These are phyloP conservation scores for Glycine tomentella DNA, from an alignment of 306 rosid species.

Conservation along the genomic window DNA sequence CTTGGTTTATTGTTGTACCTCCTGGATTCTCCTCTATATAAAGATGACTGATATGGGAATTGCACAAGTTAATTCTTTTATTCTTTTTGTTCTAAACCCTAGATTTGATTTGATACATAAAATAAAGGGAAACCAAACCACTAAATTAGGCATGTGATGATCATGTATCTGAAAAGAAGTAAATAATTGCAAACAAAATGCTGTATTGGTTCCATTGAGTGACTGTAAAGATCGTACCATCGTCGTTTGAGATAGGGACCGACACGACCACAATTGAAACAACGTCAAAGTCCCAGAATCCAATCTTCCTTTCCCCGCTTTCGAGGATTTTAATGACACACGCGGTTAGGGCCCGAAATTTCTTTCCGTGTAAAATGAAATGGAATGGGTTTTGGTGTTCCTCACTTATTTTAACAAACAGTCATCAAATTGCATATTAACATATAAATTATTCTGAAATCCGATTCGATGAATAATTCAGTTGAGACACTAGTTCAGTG, in stretches of 20 bases:
- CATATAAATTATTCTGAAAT: too few species aligned
- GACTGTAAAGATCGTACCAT: conserved; percentile 8
- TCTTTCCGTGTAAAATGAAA: too few species aligned
- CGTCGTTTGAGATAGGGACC: background rate
- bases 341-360: too few species aligned
- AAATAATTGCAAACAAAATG: background rate
- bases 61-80: background rate
- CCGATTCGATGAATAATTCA: too few species aligned
- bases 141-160: background rate
- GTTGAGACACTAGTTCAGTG: too few species aligned
- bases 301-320: too few species aligned
- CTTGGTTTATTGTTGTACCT: conserved; percentile 65
- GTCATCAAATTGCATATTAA: too few species aligned
- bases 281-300: background rate
- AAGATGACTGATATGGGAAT: conserved; percentile 58
- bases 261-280: background rate
- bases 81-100: background rate
- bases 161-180: background rate
- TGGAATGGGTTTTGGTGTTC: too few species aligned
- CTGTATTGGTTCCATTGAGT: background rate
- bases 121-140: background rate
- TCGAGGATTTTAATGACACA: too few species aligned
- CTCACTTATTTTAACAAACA: too few species aligned
- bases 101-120: background rate
- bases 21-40: conserved; percentile 66